A percentile compares a stretch with the other conserved stretches of the same genome.
Evolutionary conservation across 176 grass and related monocot genomes (phyloP).

Genomic region (Carex pumila): DNA sequence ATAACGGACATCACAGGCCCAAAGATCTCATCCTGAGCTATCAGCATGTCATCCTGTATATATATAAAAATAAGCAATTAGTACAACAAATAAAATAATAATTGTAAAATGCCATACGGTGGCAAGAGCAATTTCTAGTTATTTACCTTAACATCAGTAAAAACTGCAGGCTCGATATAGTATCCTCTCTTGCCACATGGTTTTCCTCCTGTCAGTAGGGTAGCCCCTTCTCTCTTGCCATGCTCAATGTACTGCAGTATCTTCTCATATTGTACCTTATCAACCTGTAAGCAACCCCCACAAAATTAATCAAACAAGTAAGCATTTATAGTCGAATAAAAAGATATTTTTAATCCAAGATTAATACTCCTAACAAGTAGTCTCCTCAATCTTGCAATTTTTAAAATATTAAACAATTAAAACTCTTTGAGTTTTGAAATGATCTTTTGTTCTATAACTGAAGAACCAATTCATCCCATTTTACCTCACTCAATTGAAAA

Average conservation of each 20-base stretch:
- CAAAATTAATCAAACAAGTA: neutral
- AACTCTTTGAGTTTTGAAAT: neutral
- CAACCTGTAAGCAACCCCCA: conserved; percentile 14
- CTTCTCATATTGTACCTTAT: conserved; percentile 37
- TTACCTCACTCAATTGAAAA: neutral
- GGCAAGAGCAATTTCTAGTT: neutral
- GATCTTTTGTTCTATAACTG: neutral
- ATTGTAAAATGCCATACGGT: neutral
- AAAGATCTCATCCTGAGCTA: conserved; percentile 77
- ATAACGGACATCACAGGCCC: conserved; percentile 68
- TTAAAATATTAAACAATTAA: neutral
- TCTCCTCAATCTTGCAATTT: neutral
- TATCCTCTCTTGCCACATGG: conserved; percentile 28
- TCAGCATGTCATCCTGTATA: conserved; percentile 47
- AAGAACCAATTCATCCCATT: neutral
- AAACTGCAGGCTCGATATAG: conserved; percentile 47
- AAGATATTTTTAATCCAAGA: neutral
- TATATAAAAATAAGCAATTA: neutral
- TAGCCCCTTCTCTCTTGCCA: conserved; percentile 41
- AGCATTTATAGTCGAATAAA: neutral
- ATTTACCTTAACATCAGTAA: conserved; percentile 41
- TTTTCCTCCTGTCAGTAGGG: conserved; percentile 38
- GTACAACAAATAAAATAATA: neutral
- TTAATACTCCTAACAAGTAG: neutral
- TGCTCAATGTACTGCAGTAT: conserved; percentile 40